These are phyloP conservation scores for Puccinia horiana DNA, from an alignment of 1,284 basidiomycete species.

Conservation along the genomic window DNA sequence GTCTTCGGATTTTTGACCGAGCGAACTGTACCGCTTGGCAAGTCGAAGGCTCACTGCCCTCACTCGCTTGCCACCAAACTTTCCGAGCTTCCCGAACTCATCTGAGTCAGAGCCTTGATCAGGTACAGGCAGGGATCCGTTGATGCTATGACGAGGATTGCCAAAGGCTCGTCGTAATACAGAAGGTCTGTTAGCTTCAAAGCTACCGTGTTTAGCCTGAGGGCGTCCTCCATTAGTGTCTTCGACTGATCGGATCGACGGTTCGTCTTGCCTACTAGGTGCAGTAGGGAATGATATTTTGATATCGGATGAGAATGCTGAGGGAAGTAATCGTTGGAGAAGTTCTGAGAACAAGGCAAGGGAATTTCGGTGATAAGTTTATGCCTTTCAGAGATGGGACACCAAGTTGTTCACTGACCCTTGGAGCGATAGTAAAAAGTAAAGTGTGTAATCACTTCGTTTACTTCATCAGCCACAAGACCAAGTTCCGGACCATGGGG, in stretches of 20 bases:
- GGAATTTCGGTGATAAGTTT: neutral
- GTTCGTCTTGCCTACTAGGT: constrained; percentile 6
- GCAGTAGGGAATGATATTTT: constrained; percentile 38
- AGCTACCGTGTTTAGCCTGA: neutral
- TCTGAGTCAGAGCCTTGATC: constrained; percentile 22
- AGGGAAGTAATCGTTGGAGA: constrained; percentile 24
- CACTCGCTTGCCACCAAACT: constrained; percentile 39
- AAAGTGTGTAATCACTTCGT: constrained; percentile 38
- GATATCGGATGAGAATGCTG: constrained; percentile 19
- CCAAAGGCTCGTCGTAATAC: constrained; percentile 40
- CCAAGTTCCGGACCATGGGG: constrained; percentile 32
- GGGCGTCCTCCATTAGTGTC: neutral
- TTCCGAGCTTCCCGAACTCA: constrained; percentile 40
- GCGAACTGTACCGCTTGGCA: constrained; percentile 39
- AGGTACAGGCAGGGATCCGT: neutral
- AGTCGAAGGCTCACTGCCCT: constrained; percentile 44
- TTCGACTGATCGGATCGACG: constrained; percentile 26
- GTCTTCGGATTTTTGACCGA: constrained; percentile 32
- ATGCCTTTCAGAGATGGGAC: neutral
- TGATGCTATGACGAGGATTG: constrained; percentile 34
- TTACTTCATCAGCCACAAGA: constrained; percentile 33
- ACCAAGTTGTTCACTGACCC: constrained; percentile 5
- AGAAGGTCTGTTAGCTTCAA: constrained; percentile 16
- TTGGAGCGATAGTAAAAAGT: constrained; percentile 47
- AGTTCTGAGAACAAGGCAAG: neutral